phyloP scores from a whole-genome alignment of 2,329 filamentous ascomycete species.

The Gremmenia infestans region DNA sequence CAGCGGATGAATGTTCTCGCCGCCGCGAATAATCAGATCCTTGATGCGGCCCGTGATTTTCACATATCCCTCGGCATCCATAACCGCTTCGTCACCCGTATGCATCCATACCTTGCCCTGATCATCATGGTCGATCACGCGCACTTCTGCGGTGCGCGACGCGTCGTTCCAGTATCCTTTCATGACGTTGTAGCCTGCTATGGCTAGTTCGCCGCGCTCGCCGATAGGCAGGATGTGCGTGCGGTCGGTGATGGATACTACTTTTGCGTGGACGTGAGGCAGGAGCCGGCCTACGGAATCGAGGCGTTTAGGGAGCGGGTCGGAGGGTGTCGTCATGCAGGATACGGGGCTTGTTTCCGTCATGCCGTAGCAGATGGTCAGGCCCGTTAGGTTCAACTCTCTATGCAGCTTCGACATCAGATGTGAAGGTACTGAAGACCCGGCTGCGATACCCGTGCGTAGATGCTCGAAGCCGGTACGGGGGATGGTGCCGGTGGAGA shows the following conservation, averaged over 20 bases:
- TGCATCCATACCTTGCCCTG: constrained; percentile 67
- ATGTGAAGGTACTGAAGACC: constrained; percentile 75
- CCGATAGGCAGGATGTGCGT: constrained; percentile 55
- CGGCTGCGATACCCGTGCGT: constrained; percentile 87
- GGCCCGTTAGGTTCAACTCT: constrained; percentile 68
- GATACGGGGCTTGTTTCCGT: constrained; percentile 42
- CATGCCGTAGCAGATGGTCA: constrained; percentile 79
- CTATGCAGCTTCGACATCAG: constrained; percentile 74
- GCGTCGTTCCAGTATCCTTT: constrained; percentile 82
- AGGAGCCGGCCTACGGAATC: constrained; percentile 73
- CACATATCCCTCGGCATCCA: constrained; percentile 79
- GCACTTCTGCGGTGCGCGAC: constrained; percentile 62
- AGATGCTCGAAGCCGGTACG: constrained; percentile 58
- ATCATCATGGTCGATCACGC: constrained; percentile 41
- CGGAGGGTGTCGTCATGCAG: constrained; percentile 64
- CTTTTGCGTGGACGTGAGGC: constrained; percentile 74
- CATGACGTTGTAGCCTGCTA: constrained; percentile 85
- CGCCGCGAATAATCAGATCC: constrained; percentile 89
- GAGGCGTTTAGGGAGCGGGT: constrained; percentile 60
- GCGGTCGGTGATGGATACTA: constrained; percentile 66
- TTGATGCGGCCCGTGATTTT: constrained; percentile 89
- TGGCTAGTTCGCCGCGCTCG: constrained; percentile 73
- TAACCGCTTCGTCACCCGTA: constrained; percentile 84
- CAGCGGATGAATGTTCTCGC: constrained; percentile 92
- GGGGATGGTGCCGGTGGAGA: constrained; percentile 45